Conservation (phyloP, 192 early-diverging fungal genomes). For the Rhizoclosmatium globosum region DNA sequence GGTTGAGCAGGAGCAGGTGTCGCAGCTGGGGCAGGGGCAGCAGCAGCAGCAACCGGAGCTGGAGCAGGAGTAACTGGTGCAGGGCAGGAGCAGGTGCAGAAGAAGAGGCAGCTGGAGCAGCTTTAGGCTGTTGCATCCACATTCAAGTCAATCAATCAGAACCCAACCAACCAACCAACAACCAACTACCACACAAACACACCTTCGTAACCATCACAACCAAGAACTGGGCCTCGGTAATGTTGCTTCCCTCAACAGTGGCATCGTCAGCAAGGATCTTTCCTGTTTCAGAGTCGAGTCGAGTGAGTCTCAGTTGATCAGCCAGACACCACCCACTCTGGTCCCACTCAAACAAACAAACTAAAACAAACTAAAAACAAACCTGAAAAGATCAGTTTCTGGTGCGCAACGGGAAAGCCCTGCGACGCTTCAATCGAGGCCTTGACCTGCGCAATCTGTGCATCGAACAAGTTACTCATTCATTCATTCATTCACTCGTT, state of each 20-base stretch:
- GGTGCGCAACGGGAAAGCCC: constrained; percentile 72
- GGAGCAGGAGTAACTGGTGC: constrained; percentile 46
- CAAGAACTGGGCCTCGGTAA: constrained; percentile 92
- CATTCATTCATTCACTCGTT: not conserved
- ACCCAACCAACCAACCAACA: not conserved
- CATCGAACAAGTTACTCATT: not conserved
- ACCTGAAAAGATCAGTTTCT: constrained; percentile 93
- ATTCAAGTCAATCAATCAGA: not conserved
- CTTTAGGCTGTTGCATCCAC: constrained; percentile 29
- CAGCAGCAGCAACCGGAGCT: constrained; percentile 45
- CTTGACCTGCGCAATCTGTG: constrained; percentile 80
- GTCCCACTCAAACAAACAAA: too few relatives aligned
- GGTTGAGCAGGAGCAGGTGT: constrained; percentile 49
- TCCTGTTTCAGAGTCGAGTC: constrained; percentile 56
- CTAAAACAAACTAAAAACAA: constrained; percentile 6
- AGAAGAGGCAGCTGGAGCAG: constrained; percentile 49
- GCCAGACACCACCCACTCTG: not conserved
- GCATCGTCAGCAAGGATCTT: constrained; percentile 87
- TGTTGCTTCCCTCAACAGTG: constrained; percentile 76
- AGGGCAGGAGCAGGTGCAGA: constrained; percentile 50
- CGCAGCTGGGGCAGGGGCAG: constrained; percentile 41
- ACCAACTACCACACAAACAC: constrained; percentile 37
- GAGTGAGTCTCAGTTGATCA: not conserved
- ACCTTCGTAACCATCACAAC: constrained; percentile 96
- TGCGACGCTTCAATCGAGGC: constrained; percentile 76